Base-by-base conservation (phyloP, 2,329 filamentous ascomycete genomes). In the Penicillium expansum region DNA sequence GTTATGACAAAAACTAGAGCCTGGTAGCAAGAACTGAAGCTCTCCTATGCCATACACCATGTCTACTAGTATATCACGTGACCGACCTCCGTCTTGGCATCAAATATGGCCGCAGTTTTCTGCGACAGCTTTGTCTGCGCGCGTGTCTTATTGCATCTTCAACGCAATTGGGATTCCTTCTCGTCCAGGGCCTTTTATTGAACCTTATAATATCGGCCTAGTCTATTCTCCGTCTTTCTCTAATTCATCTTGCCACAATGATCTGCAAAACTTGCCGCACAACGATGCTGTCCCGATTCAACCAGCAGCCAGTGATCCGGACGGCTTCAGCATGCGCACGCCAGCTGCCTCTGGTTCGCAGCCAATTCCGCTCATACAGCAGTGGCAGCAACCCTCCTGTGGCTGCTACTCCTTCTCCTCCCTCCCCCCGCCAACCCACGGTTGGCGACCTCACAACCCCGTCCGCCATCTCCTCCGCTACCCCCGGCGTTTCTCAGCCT, bases 221-320 rank as follows among this genome's bases (percentile, higher is more conserved):
- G 22, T 11, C 3, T 8, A 32, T 22, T 33, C 7, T 39, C 8
- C 5, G 2, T 2, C 22, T 27, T 39, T 11, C 22, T 24, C 14
- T 11, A n/a, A 37, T 20, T 6, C 22, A 30, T 11, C 7, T 7
- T 11, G 22, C 16, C 60, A 70, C 43, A 57, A 77, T 77, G 74
- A 74, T 77, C 52, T 77, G 75, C 69, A 70, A 70, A 62, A 70
- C 71, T 52, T 77, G 75, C 61, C 74, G 75, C 45, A 72, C 70
- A 16, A 70, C 67, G 60, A 69, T 77, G 59, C 64, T 77, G 58
- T 72, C 70, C 42, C 74, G 74, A 55, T 64, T 77, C 27, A 69
- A 71, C 53, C 71, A 69, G 52, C 67, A 66, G 53, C 68, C 69
- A 47, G 61, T 70, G 52, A 58, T 64, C 53, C 63, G 66, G 59